Base-by-base conservation (phyloP, 176 grass and related monocot genomes). In the Juncus effusus region DNA sequence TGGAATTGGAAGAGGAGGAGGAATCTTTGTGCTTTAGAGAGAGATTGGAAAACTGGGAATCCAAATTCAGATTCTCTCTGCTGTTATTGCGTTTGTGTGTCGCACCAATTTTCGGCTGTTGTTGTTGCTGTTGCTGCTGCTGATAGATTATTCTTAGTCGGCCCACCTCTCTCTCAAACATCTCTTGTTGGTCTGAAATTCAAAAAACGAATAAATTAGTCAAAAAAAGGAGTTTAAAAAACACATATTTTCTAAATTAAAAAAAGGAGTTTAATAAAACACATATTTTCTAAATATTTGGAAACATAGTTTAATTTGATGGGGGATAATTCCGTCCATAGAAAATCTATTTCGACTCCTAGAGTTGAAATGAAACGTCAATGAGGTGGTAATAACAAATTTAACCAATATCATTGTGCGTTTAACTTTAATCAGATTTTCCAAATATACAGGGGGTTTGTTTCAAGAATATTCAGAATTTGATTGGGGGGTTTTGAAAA, bases 141-240 rank as follows among this genome's bases (percentile, higher is more conserved):
- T 87, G 91, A 83, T 90, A 90, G 19, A 93, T 19, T 2, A 40
- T 80, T 69, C 83, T 80, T 60, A 99, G 80, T 61, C 81, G 85
- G 59, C 77, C 69, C 16, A 93, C 81, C 79, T 93, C 94, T 80
- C 78, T 76, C 75, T 99, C 94, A 80, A 99, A 89, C 85, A 99
- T 99, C 76, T 93, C 94, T 62, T 99, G 88, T 76, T 99, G 94
- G 78, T 86, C 94, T 99, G 78, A 74, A 84, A 68, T 82, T 16
- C 16, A 45, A 84, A 59, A 59, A 61, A 39, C 51, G 54, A 84
- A n/a, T 61, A 51, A 61, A 4, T 56, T 54, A 62, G 64, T n/a
- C 58, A 63, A 40, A 8, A 49, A 54, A 38, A 14, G 36, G 77
- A 56, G 37, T 39, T 39, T 39, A 42, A 56, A 54, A 16, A 11